Evolutionary conservation across 2,329 filamentous ascomycete genomes (phyloP), one percentile per base, ranked within the genome.

Genomic region (Aspergillus versicolor): DNA sequence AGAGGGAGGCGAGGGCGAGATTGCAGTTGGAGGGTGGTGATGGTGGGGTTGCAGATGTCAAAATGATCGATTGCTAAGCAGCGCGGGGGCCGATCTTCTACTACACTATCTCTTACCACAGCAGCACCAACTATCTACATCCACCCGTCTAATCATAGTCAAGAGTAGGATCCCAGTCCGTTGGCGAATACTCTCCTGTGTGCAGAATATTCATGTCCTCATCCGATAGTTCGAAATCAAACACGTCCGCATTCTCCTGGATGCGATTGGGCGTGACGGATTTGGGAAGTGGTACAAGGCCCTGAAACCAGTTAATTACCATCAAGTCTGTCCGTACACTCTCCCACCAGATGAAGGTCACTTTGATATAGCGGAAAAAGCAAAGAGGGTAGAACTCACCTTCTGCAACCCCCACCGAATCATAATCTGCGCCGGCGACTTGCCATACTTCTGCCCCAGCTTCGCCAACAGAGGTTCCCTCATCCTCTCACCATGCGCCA

Each of bases 401-500:
- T 80, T 94, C 71, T 94, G 90, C 61, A 93, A 73, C 54, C 85
- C 88, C 90, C 90, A 94, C 54, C 89, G 83, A 46, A 95, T 81
- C 70, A 94, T 76, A 37, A 95, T 75, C 72, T 94, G 90, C 3
- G 86, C 89, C 1, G 87, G 83, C 0, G 86, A 87, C 70, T 87
- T 90, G 0, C 72, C 74, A 73, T 94, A 90, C 70, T 89, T 88
- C 66, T 82, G 80, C 3, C 88, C 80, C 24, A 94, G 69, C 13
- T 79, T 72, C 2, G 81, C 72, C 61, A 94, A 83, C 2, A 78
- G 82, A 0, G 84, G 83, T 64, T 94, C 84, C 47, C 79, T 81
- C 82, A 94, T 88, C 17, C 88, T 81, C 73, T 88, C 78, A 0
- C 84, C 89, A 50, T 88, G 81, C 3, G 86, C 90, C 3, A 94